A percentile compares a stretch with the other conserved stretches of the same genome.
Evolutionary conservation across 73 alveolate genomes (phyloP).

Genomic region (Paramecium primaurelia): DNA sequence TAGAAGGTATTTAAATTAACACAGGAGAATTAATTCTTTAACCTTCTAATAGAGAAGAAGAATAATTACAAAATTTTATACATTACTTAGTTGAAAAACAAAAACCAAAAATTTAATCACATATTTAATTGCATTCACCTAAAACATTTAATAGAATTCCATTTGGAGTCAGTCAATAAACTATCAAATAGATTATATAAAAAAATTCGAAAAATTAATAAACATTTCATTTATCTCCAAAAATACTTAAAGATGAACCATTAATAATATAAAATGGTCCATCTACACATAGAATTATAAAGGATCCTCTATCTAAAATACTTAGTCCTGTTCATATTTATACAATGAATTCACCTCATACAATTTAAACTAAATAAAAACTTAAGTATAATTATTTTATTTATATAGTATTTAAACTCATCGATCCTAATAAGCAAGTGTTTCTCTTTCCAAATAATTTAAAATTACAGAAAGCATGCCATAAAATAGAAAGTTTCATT

Average conservation of each 20-base stretch:
- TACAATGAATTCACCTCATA: not conserved
- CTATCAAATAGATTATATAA: not conserved
- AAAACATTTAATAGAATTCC: not conserved
- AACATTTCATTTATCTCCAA: not conserved
- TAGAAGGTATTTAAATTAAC: not conserved
- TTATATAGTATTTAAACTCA: not conserved
- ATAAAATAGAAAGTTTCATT: not conserved
- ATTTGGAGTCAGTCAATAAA: not conserved
- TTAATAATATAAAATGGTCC: not conserved
- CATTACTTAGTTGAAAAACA: not conserved
- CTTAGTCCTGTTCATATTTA: not conserved
- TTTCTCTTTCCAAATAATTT: not conserved
- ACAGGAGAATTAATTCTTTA: not conserved
- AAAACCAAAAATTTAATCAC: not conserved
- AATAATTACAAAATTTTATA: not conserved
- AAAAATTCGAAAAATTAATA: not conserved
- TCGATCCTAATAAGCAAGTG: not conserved
- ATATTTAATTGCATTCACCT: not conserved
- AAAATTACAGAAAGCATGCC: not conserved
- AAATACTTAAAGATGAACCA: not conserved
- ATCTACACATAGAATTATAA: not conserved
- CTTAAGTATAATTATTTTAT: not conserved
- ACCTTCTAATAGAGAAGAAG: conserved; percentile 22
- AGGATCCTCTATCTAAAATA: not conserved
- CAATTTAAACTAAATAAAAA: not conserved